Base-by-base conservation (phyloP, 176 grass and related monocot genomes). In the Poa annua region DNA sequence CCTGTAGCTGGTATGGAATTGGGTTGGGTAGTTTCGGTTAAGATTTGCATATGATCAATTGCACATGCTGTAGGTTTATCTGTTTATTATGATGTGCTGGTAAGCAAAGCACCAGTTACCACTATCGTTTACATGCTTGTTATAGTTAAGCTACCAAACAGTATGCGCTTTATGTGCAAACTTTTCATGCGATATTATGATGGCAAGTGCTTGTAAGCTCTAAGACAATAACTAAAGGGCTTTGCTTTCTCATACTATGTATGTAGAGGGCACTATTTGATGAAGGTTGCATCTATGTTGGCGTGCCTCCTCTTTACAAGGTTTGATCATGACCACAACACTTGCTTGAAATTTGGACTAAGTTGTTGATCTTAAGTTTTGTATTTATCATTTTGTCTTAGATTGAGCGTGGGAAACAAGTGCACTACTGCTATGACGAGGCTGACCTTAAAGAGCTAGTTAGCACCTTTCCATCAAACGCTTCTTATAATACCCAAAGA, bases 231-330 rank as follows among this genome's bases (percentile, higher is more conserved):
- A 79, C 55, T 69, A 38, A 75, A 86, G 24, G 3, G 52, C 50
- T 85, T 76, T 81, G 25, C 54, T 54, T 84, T 19, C 21, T 67
- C 17, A 56, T 81, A 50, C 72, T 60, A 14, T 83, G 50, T 56
- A 33, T 94, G 80, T 74, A 99, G 96, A 99, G 82, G 92, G 73
- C 96, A 75, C 84, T 99, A 45, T 99, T 99, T 17, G 93, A 99
- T 83, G 93, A 99, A 94, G 91, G 96, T 79, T 96, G 87, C 85
- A 96, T 99, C 63, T 99, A 96, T 39, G 96, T 99, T 74, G 93
- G 93, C 50, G 96, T 99, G 24, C 96, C 96, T 76, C 96, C 96
- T 82, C 93, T 99, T 71, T 99, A 96, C 62, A 99, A 99, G 91
- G 96, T 95, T 74, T 33, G 62, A 50, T 82, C 55, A 14, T 80